These are phyloP conservation scores for Diplodia mutila DNA, from an alignment of 2,329 filamentous ascomycete species.

Conservation along the genomic window DNA sequence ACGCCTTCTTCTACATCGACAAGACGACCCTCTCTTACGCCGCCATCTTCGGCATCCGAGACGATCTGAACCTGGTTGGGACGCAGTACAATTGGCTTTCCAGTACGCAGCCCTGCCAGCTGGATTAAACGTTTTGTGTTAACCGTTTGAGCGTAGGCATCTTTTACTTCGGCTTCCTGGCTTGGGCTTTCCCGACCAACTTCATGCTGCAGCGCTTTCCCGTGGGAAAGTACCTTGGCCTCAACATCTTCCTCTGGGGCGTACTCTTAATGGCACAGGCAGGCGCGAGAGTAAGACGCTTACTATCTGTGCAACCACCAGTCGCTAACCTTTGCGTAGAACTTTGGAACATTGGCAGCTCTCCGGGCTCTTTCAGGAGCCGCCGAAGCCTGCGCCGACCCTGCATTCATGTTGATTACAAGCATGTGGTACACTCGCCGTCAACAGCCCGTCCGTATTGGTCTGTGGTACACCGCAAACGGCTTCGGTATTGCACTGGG, in stretches of 20 bases:
- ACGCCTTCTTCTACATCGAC: constrained; percentile 49
- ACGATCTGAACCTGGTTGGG: constrained; percentile 61
- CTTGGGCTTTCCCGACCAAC: constrained; percentile 60
- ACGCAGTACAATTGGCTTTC: constrained; percentile 62
- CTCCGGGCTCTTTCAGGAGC: constrained; percentile 62
- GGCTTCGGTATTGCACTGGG: constrained; percentile 64
- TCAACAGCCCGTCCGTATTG: constrained; percentile 65
- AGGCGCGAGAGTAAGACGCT: constrained; percentile 36
- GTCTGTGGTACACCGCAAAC: constrained; percentile 62
- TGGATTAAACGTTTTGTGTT: neutral
- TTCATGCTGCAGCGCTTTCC: constrained; percentile 52
- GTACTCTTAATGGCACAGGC: constrained; percentile 44
- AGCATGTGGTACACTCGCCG: constrained; percentile 68
- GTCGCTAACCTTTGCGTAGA: constrained; percentile 30
- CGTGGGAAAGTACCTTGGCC: constrained; percentile 55
- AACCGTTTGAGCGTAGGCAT: constrained; percentile 34
- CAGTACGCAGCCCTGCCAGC: constrained; percentile 32
- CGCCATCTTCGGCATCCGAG: constrained; percentile 65
- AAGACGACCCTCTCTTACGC: constrained; percentile 62
- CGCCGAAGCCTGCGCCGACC: constrained; percentile 61
- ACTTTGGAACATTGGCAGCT: constrained; percentile 59
- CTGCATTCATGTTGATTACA: constrained; percentile 66
- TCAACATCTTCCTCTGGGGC: constrained; percentile 64
- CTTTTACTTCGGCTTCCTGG: constrained; percentile 61
- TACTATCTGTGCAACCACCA: neutral